Base-by-base conservation (phyloP, 2,329 filamentous ascomycete species). In the Myriangium duriaei region DNA sequence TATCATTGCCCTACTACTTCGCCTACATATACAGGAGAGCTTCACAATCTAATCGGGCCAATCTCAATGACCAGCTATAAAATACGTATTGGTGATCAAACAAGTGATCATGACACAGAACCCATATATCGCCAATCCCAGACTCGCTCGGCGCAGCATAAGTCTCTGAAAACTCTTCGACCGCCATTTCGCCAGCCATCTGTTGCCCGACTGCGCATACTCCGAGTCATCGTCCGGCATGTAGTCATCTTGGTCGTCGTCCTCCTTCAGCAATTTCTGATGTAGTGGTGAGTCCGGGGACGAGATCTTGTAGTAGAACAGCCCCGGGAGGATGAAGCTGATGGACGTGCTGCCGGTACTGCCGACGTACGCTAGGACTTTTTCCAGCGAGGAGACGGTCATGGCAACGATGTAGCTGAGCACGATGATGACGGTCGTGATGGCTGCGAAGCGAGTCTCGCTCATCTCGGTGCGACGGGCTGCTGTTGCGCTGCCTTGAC, bases 271-370 rank as follows among this genome's bases (percentile, higher is more conserved):
- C 7, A 96, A 66, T 11, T 81, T 75, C 56, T 94, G 88, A 50
- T 95, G 86, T 45, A 88, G 76, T 17, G 79, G 72, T 31, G 83
- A 88, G 39, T 94, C 81, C 0, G 91, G 91, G 15, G 84, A 77
- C 10, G 85, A 92, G 43, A 98, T 96, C 61, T 96, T 96, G 64
- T 96, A 98, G 61, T 96, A 98, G 59, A 98, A 98, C 3, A 98
- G 63, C 0, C 91, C 91, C 0, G 91, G 91, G 0, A 98, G 70
- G 47, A 98, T 96, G 57, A 98, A 98, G 44, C 84, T 93, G 51
- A 98, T 98, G 44, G 84, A 85, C 0, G 91, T 98, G 36, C 81
- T 88, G 37, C 91, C 91, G 0, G 91, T 98, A 50, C 81, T 86
- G 26, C 91, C 91, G 9, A 98, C 91, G 49, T 95, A 98, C 0